Conservation (phyloP, 2,329 filamentous ascomycete genomes). For the Fusarium longipes region DNA sequence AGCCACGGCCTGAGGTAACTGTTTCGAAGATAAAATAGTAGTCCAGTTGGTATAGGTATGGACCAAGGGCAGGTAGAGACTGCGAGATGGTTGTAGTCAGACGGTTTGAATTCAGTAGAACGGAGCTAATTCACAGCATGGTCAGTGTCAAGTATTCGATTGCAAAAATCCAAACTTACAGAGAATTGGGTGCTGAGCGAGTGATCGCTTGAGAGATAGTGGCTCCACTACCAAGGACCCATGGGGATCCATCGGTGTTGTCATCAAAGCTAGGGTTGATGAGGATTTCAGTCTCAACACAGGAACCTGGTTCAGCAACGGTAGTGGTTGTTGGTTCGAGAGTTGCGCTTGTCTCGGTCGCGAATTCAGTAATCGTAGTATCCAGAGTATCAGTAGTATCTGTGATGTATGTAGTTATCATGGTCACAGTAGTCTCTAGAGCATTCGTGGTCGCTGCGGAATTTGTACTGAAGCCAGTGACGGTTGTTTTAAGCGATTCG, state of each 20-base stretch:
- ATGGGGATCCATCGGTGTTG: background rate
- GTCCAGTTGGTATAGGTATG: background rate
- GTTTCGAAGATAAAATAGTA: slow-evolving; percentile 1
- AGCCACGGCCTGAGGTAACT: background rate
- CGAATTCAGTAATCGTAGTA: background rate
- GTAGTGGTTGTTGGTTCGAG: background rate
- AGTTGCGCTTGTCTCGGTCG: background rate
- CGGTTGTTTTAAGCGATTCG: background rate
- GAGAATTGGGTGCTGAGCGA: background rate
- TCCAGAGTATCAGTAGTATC: background rate
- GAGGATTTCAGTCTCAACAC: slow-evolving; percentile 1
- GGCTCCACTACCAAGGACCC: background rate
- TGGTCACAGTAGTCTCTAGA: background rate
- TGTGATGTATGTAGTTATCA: background rate
- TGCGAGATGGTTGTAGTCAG: background rate
- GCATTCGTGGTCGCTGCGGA: background rate
- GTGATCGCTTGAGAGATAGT: background rate
- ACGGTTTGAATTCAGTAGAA: background rate
- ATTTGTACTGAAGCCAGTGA: background rate
- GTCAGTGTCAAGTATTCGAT: background rate
- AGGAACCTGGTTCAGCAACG: background rate
- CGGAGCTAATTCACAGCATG: background rate
- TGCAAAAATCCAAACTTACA: background rate
- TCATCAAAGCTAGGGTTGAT: slow-evolving; percentile 11
- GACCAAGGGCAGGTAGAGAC: background rate